Conservation (phyloP, 2,329 filamentous ascomycete species). For the Talaromyces sp. region DNA sequence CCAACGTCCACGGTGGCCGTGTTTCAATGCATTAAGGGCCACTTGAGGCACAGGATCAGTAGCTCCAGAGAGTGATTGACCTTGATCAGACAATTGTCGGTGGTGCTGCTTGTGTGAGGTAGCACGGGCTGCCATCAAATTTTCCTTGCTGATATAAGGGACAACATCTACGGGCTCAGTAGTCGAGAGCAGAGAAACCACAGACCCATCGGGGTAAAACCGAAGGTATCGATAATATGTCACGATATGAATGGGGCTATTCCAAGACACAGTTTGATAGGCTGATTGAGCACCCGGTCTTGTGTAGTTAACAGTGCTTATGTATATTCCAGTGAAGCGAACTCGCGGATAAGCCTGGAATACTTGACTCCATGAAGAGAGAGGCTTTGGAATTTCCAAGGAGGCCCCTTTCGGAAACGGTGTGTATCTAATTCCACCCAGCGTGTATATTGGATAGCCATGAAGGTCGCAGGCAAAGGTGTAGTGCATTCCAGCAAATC, state of each 20-base stretch:
- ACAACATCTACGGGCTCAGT: constrained; percentile 85
- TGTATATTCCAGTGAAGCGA: constrained; percentile 95
- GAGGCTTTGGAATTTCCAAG: constrained; percentile 37
- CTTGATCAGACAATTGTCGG: constrained; percentile 46
- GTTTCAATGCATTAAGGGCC: constrained; percentile 64
- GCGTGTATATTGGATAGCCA: constrained; percentile 46
- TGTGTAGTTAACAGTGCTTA: constrained; percentile 93
- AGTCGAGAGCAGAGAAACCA: constrained; percentile 78
- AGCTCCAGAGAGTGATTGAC: constrained; percentile 31
- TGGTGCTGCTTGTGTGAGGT: constrained; percentile 38
- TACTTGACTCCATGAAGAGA: constrained; percentile 65
- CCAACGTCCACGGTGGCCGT: constrained; percentile 69
- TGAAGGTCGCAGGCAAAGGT: constrained; percentile 66
- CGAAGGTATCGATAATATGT: constrained; percentile 98
- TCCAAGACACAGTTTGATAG: constrained; percentile 71
- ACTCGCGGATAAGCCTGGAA: constrained; percentile 82
- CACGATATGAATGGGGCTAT: constrained; percentile 85
- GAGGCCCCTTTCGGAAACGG: constrained; percentile 35
- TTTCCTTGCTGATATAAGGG: constrained; percentile 74
- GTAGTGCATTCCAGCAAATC: constrained; percentile 83
- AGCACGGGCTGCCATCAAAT: constrained; percentile 52
- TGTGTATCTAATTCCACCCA: constrained; percentile 35
- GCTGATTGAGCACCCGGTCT: constrained; percentile 74
- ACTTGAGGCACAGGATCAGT: constrained; percentile 39
- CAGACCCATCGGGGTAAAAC: constrained; percentile 87